phyloP scores from a whole-genome alignment of 2,329 filamentous ascomycete species.

The Pseudophaeomoniella oleicola region DNA sequence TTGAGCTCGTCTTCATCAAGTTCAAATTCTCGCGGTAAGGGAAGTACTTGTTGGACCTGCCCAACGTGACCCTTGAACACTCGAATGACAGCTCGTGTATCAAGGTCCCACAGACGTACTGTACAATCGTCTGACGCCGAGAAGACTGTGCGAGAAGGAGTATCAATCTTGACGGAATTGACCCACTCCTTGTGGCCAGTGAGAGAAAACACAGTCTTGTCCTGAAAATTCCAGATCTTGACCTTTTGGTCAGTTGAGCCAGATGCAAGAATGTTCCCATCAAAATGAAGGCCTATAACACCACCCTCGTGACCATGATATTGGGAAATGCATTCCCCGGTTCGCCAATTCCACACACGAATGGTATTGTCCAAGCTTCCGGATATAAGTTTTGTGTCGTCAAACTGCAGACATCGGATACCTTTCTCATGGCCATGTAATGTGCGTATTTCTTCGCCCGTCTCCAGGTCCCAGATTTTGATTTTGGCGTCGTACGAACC shows the following conservation, averaged over 20 bases:
- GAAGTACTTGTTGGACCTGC: slow-evolving; percentile 81
- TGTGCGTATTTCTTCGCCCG: slow-evolving; percentile 72
- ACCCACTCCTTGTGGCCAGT: slow-evolving; percentile 89
- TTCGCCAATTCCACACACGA: slow-evolving; percentile 94
- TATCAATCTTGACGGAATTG: slow-evolving; percentile 84
- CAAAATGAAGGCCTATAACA: slow-evolving; percentile 79
- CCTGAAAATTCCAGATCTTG: slow-evolving; percentile 84
- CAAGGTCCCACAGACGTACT: slow-evolving; percentile 83
- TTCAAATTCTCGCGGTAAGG: slow-evolving; percentile 77
- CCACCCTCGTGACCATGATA: slow-evolving; percentile 67
- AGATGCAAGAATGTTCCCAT: slow-evolving; percentile 68
- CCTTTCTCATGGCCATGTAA: slow-evolving; percentile 52
- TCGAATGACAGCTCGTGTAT: slow-evolving; percentile 62
- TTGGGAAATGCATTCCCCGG: slow-evolving; percentile 70
- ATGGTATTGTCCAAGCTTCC: slow-evolving; percentile 78
- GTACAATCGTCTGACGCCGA: slow-evolving; percentile 90
- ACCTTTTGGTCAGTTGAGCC: slow-evolving; percentile 82
- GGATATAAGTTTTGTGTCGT: slow-evolving; percentile 79
- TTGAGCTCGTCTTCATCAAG: slow-evolving; percentile 49
- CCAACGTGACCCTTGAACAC: slow-evolving; percentile 82
- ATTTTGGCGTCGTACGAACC: slow-evolving; percentile 92
- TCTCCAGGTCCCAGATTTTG: slow-evolving; percentile 92
- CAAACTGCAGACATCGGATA: slow-evolving; percentile 82
- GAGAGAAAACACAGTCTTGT: slow-evolving; percentile 64
- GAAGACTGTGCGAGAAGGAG: slow-evolving; percentile 67